phyloP scores from a whole-genome alignment of 2,329 filamentous ascomycete species.

The Malbranchea cinnamomea region DNA sequence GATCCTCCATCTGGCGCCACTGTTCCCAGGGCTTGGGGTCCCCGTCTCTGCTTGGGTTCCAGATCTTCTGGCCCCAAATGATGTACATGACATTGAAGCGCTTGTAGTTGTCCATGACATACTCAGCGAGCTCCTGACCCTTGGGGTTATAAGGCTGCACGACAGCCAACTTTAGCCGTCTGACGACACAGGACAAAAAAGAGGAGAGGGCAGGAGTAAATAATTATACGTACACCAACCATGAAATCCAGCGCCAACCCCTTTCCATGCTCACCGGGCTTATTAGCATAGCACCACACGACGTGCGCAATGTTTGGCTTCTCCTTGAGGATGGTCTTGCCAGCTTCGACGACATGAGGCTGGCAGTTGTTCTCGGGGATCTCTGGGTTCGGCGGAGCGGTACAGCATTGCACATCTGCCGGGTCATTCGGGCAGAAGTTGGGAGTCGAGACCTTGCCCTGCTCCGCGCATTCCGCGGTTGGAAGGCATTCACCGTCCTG shows the following conservation, averaged over 20 bases:
- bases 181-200: not conserved
- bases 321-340: slow-evolving; percentile 11
- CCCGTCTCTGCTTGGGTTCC: slow-evolving; percentile 23
- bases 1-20: slow-evolving; percentile 32
- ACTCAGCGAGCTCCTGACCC: slow-evolving; percentile 33
- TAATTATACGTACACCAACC: slow-evolving; percentile 15
- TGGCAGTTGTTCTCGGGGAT: slow-evolving; percentile 10
- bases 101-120: slow-evolving; percentile 32
- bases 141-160: slow-evolving; percentile 22
- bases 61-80: slow-evolving; percentile 38
- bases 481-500: slow-evolving; percentile 25
- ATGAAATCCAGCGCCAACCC: slow-evolving; percentile 21
- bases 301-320: slow-evolving; percentile 12
- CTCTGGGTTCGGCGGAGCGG: slow-evolving; percentile 6
- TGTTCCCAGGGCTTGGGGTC: slow-evolving; percentile 25
- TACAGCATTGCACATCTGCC: slow-evolving; percentile 13
- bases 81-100: slow-evolving; percentile 33
- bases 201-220: not conserved
- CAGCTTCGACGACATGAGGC: slow-evolving; percentile 11
- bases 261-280: slow-evolving; percentile 14
- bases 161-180: slow-evolving; percentile 1
- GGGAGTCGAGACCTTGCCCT: slow-evolving; percentile 24
- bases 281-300: slow-evolving; percentile 12
- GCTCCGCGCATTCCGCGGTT: slow-evolving; percentile 20
- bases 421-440: slow-evolving; percentile 19